Conservation (phyloP, 106 monocot genomes). For the Iris macrosiphon region DNA sequence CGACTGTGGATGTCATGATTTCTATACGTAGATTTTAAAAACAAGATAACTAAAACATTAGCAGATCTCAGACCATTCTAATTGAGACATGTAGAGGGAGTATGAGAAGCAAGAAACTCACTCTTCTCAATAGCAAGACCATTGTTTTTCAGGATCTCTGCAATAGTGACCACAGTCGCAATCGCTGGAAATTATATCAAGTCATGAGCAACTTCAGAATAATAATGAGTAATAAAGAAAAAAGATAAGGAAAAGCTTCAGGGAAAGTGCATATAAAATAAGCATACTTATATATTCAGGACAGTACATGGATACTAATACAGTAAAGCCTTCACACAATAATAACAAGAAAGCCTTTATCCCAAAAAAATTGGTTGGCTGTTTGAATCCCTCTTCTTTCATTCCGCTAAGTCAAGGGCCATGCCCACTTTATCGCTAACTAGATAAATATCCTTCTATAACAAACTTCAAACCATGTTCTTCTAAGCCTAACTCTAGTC, state of each 20-base stretch:
- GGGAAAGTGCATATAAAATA: not conserved
- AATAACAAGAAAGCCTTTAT: no score
- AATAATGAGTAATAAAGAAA: not conserved
- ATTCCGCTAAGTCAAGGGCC: no score
- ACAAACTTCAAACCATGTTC: no score
- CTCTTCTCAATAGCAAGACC: slow-evolving; percentile 89
- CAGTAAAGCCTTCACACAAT: no score
- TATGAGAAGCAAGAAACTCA: slow-evolving; percentile 16
- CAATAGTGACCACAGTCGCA: slow-evolving; percentile 78
- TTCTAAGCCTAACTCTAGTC: no score
- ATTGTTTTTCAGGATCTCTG: slow-evolving; percentile 90
- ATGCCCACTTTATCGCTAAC: no score
- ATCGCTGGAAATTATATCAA: slow-evolving; percentile 48
- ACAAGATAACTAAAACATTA: not conserved
- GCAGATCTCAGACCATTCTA: not conserved
- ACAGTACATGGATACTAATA: no score
- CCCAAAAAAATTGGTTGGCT: no score
- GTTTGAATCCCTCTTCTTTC: no score
- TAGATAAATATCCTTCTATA: no score
- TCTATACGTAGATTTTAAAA: slow-evolving; percentile 3
- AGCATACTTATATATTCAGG: no score
- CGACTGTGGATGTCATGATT: slow-evolving; percentile 25
- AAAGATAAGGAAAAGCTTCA: not conserved
- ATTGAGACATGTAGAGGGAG: not conserved
- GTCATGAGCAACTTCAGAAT: not conserved